Percentiles rank a stretch among this genome's conserved stretches.
Evolutionary conservation across 495 filamentous ascomycete species (phyloP).

Genomic region (Parathielavia appendiculata): DNA sequence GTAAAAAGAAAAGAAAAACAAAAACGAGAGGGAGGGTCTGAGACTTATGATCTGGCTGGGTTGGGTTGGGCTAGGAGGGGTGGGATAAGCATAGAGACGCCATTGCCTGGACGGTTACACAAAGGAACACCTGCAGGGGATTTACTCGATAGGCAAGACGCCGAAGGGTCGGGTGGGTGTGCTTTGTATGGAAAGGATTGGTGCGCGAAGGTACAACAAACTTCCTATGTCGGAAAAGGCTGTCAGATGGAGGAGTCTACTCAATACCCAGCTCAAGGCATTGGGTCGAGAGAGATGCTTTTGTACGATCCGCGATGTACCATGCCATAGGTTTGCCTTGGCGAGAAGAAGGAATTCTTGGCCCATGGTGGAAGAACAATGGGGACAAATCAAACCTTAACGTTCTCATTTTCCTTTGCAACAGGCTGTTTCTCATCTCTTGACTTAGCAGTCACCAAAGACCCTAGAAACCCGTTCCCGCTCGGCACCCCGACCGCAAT

Average conservation of each 20-base stretch:
- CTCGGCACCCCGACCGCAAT: too few species aligned
- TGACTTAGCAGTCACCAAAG: too few species aligned
- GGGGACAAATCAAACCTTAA: neutral
- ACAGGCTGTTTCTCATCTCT: neutral
- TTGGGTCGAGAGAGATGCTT: neutral
- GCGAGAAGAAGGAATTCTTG: neutral
- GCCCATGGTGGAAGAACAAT: neutral
- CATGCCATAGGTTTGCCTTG: neutral
- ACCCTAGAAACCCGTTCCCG: too few species aligned
- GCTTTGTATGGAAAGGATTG: neutral
- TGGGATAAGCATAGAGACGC: too few species aligned
- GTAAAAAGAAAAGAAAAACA: too few species aligned
- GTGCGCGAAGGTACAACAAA: neutral
- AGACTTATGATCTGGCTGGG: neutral
- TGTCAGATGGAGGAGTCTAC: too few species aligned
- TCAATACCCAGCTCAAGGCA: too few species aligned
- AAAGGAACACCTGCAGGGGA: too few species aligned
- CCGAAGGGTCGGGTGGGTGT: neutral
- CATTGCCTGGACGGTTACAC: too few species aligned
- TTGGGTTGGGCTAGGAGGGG: neutral
- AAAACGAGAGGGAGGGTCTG: neutral
- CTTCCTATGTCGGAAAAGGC: too few species aligned
- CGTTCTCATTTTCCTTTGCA: neutral
- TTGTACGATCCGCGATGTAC: slow-evolving; percentile 9
- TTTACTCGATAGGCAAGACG: neutral